Evolutionary conservation across 139 green algal species (phyloP), one percentile per base, ranked within the genome.

Genomic region (Coelastrella sp.): DNA sequence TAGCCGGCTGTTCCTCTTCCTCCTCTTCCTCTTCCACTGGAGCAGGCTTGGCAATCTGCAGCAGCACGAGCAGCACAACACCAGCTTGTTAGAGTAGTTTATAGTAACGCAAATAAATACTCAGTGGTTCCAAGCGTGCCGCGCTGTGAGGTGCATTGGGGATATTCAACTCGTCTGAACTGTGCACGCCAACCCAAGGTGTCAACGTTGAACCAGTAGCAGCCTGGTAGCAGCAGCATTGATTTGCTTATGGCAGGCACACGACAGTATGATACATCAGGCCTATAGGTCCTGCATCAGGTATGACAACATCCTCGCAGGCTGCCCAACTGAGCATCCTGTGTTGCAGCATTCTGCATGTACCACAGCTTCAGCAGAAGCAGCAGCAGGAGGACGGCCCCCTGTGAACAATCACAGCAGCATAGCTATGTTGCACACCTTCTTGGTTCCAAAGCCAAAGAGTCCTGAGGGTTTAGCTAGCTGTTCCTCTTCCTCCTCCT

Each of bases 381-480:
- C 4, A 71, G 64, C 64, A 71, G 64, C 64, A 47, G 32, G 32
- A 47, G 32, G 32, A 47, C 32, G 32, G 32, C 32, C 32, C 32
- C 32, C 32, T 47, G 32, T 47, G 32, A 47, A 47, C 61, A 71
- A 71, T 13, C 61, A 13, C 61, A 10, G 11, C 10, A 19, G 61
- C 61, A 71, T 71, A 71, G 8, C 8, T 71, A 13, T 71, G 11
- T 13, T 19, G 8, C 61, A 71, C 61, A 87, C 82, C 82, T 87
- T 89, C 10, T 66, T 89, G 20, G 68, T 47, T 20, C 71, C 73
- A 78, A 89, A 83, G 20, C 84, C 54, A 54, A 89, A 89, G 20
- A 89, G 84, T n/a, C 84, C 54, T 22, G 78, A 71, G 3, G 78
- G 78, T 73, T 54, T 64, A 88, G 65, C 60, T 47, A 65, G 3